phyloP scores from a whole-genome alignment of 2,329 filamentous ascomycete species.

The Dactylonectria estremocensis region DNA sequence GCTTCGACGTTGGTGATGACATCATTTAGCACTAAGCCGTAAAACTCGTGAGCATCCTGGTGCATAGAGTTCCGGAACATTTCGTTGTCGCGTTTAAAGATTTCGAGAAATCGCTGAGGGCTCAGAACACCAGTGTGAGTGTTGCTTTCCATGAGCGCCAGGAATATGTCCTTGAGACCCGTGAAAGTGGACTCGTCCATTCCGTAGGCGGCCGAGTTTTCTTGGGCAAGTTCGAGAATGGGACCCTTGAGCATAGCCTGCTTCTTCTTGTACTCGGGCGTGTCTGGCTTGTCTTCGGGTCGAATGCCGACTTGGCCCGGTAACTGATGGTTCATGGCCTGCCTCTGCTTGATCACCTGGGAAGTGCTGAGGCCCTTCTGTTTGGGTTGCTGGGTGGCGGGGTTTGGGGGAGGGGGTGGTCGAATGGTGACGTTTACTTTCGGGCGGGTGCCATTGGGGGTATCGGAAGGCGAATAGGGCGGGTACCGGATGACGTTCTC shows the following conservation, averaged over 20 bases:
- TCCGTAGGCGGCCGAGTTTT: slow-evolving; percentile 84
- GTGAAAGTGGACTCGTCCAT: slow-evolving; percentile 98
- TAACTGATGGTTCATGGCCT: slow-evolving; percentile 68
- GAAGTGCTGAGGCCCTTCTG: slow-evolving; percentile 68
- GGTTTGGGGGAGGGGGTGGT: slow-evolving; percentile 67
- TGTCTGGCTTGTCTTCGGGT: slow-evolving; percentile 94
- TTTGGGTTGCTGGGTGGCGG: slow-evolving; percentile 57
- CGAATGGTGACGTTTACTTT: slow-evolving; percentile 75
- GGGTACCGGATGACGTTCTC: slow-evolving; percentile 96
- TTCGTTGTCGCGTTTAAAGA: slow-evolving; percentile 94
- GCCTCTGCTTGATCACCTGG: slow-evolving; percentile 71
- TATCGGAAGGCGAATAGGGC: slow-evolving; percentile 77
- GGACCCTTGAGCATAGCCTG: slow-evolving; percentile 91
- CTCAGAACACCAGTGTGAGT: slow-evolving; percentile 92
- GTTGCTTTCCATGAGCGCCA: slow-evolving; percentile 85
- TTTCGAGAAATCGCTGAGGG: slow-evolving; percentile 92
- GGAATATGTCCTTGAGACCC: slow-evolving; percentile 95
- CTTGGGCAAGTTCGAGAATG: slow-evolving; percentile 86
- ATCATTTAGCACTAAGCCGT: slow-evolving; percentile 95
- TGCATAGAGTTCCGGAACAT: slow-evolving; percentile 98
- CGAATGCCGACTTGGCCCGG: slow-evolving; percentile 70
- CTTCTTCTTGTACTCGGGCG: slow-evolving; percentile 98
- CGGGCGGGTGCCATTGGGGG: slow-evolving; percentile 71
- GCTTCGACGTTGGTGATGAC: slow-evolving; percentile 94
- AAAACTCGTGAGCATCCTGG: slow-evolving; percentile 97